Base-by-base conservation (phyloP, 2,329 filamentous ascomycete genomes). In the Ophiostoma montium region DNA sequence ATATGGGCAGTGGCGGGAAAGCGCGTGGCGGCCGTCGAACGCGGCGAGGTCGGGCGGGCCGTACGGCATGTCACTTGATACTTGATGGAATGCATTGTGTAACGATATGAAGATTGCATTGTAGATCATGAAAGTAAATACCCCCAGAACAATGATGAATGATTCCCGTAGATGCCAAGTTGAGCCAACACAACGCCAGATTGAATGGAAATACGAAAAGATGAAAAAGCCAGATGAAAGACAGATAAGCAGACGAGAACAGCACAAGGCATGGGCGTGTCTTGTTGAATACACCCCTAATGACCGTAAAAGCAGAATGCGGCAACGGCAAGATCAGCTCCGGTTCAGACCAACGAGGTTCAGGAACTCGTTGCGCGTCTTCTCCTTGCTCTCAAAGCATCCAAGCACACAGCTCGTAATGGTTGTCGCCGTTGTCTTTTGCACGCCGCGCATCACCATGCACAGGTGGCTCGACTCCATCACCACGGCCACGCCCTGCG, bases 401-500 rank as follows among this genome's bases (percentile, higher is more conserved):
- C 92, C 92, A n/a, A 96, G 76, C 67, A 98, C 94, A 63, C 90
- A 96, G 69, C 88, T 95, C 16, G 92, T 98, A 35, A 94, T 92
- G 7, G 92, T 96, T 16, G 78, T 84, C 46, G 85, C 82, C 36
- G 75, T 78, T 0, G 87, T 88, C 72, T 98, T 95, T 63, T 95
- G 79, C 10, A 98, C 90, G n/a, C 92, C 92, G 43, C 92, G 80
- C 89, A 95, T 96, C 15, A 95, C 88, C 90, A 96, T 98, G 71
- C 92, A 98, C 43, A 96, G 71, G 67, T 98, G 92, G 60, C 80
- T 89, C 13, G 86, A 94, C 62, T 98, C 92, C 83, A 98, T 95
- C 52, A 98, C 90, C 2, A 98, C 92, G 18, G 86, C 90, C 2
- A 98, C 90, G 43, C 92, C 92, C 62, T 94, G 87, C 2, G 92